Conservation (phyloP, 2,329 filamentous ascomycete genomes). For the Periconia sp. region DNA sequence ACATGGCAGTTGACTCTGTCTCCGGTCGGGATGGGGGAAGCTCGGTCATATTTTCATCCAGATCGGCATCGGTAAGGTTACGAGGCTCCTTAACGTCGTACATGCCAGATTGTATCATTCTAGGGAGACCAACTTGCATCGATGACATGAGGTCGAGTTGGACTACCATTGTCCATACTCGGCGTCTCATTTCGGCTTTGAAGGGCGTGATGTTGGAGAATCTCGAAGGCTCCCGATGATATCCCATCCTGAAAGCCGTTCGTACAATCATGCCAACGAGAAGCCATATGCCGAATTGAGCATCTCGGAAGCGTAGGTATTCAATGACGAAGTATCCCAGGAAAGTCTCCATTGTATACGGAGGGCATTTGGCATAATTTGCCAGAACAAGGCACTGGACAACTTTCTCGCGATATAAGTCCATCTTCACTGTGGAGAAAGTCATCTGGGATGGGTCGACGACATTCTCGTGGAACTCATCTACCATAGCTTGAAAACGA, state of each 20-base stretch:
- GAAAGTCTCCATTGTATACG: slow-evolving; percentile 38
- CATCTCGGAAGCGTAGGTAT: slow-evolving; percentile 34
- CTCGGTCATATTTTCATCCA: slow-evolving; percentile 44
- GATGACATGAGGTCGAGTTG: slow-evolving; percentile 49
- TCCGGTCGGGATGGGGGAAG: slow-evolving; percentile 36
- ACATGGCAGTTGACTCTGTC: slow-evolving; percentile 30
- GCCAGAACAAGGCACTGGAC: slow-evolving; percentile 41
- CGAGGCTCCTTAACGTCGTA: slow-evolving; percentile 47
- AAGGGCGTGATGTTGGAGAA: slow-evolving; percentile 56
- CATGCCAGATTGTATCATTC: slow-evolving; percentile 45
- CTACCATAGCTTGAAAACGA: slow-evolving; percentile 29
- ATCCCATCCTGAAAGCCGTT: slow-evolving; percentile 48
- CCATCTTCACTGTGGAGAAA: slow-evolving; percentile 26
- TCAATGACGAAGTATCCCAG: slow-evolving; percentile 39
- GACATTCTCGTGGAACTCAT: slow-evolving; percentile 11
- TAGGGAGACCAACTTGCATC: slow-evolving; percentile 46
- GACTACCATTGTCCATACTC: slow-evolving; percentile 63
- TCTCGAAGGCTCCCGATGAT: slow-evolving; percentile 49
- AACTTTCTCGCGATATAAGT: slow-evolving; percentile 38
- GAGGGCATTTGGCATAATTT: slow-evolving; percentile 44
- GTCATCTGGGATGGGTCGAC: slow-evolving; percentile 13
- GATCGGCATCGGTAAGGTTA: slow-evolving; percentile 50
- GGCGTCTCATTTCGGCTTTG: slow-evolving; percentile 65
- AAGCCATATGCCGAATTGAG: slow-evolving; percentile 37
- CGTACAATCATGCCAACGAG: slow-evolving; percentile 38